Percentiles rank a stretch among this genome's conserved stretches.
phyloP scores from a whole-genome alignment of 257 asterid genomes.

The Henckelia pumila region DNA sequence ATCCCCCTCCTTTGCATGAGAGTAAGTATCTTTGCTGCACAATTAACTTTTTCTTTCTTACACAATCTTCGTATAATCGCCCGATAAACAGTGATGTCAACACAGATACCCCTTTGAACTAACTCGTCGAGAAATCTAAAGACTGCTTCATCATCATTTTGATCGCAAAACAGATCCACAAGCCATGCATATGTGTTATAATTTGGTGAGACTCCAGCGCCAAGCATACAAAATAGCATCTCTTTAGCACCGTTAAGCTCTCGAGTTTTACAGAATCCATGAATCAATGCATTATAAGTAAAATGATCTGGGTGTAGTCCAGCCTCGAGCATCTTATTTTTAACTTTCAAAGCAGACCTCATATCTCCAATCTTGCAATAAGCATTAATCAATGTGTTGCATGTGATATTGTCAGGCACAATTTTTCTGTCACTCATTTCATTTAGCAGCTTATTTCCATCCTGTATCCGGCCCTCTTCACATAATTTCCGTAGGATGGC shows the following conservation, averaged over 20 bases:
- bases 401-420: conserved; percentile 69
- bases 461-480: conserved; percentile 69
- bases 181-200: conserved; percentile 62
- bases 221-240: conserved; percentile 54
- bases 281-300: conserved; percentile 77
- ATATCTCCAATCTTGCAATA: conserved; percentile 85
- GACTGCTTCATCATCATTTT: conserved; percentile 49
- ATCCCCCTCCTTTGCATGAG: conserved; percentile 64
- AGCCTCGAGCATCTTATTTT: conserved; percentile 66
- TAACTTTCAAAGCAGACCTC: conserved; percentile 65
- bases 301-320: conserved; percentile 71
- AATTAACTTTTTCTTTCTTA: conserved; percentile 57
- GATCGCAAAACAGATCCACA: conserved; percentile 56
- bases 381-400: conserved; percentile 85
- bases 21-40: conserved; percentile 54
- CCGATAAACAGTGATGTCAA: conserved; percentile 65
- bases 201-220: conserved; percentile 61
- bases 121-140: conserved; percentile 59
- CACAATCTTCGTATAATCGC: conserved; percentile 68
- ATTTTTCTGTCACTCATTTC: conserved; percentile 67
- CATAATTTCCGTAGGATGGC: conserved; percentile 76
- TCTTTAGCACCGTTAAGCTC: conserved; percentile 60
- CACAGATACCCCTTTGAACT: conserved; percentile 49
- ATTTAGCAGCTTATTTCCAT: conserved; percentile 57
- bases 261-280: conserved; percentile 65